phyloP scores from a whole-genome alignment of 2,329 filamentous ascomycete species.

The Claviceps digitariae region DNA sequence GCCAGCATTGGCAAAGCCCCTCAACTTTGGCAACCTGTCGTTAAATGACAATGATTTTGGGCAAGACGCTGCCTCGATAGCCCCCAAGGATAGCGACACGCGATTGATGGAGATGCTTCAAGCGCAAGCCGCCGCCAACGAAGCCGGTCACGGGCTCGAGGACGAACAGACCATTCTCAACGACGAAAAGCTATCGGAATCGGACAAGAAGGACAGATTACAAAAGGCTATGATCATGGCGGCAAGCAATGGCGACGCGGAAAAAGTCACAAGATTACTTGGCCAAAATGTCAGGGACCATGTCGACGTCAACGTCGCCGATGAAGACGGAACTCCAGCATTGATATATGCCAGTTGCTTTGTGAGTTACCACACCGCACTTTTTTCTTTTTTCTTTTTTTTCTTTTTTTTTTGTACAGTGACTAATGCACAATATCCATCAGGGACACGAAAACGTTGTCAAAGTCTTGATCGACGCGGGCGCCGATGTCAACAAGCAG shows the following conservation, averaged over 20 bases:
- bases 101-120: slow-evolving; percentile 93
- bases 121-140: slow-evolving; percentile 74
- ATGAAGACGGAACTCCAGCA: slow-evolving; percentile 92
- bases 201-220: slow-evolving; percentile 66
- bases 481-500: slow-evolving; percentile 81
- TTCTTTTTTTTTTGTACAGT: neutral
- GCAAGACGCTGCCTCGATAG: slow-evolving; percentile 37
- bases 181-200: slow-evolving; percentile 58
- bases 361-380: slow-evolving; percentile 35
- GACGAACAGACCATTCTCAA: slow-evolving; percentile 69
- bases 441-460: slow-evolving; percentile 86
- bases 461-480: slow-evolving; percentile 66
- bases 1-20: slow-evolving; percentile 69
- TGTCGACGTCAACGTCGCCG: slow-evolving; percentile 74
- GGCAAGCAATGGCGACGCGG: slow-evolving; percentile 86
- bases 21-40: slow-evolving; percentile 69
- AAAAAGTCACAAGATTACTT: slow-evolving; percentile 64
- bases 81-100: slow-evolving; percentile 61
- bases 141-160: slow-evolving; percentile 56
- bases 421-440: neutral
- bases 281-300: slow-evolving; percentile 58
- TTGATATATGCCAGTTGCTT: slow-evolving; percentile 98
- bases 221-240: slow-evolving; percentile 90
- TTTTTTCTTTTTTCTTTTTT: neutral
- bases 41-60: slow-evolving; percentile 70